A percentile compares a stretch with the other conserved stretches of the same genome.
phyloP scores from a whole-genome alignment of 495 filamentous ascomycete genomes.

The Daldinia childiae region DNA sequence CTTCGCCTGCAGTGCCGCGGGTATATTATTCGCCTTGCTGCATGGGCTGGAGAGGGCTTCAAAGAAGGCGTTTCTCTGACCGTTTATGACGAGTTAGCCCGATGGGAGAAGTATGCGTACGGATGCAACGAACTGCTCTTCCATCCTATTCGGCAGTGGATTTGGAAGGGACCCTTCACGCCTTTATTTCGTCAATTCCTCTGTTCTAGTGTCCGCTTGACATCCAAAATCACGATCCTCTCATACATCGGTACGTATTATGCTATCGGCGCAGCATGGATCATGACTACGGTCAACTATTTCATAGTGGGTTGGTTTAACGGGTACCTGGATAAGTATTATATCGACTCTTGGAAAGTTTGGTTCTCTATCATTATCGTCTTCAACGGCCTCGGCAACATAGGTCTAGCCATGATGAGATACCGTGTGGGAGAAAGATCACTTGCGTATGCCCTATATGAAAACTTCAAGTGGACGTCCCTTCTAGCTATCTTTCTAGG shows the following conservation, averaged over 20 bases:
- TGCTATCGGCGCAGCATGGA: slow-evolving; percentile 80
- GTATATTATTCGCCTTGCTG: slow-evolving; percentile 77
- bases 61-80: slow-evolving; percentile 87
- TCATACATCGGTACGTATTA: slow-evolving; percentile 92
- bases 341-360: slow-evolving; percentile 78
- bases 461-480: slow-evolving; percentile 79
- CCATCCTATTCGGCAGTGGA: slow-evolving; percentile 73
- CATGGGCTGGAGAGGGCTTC: slow-evolving; percentile 78
- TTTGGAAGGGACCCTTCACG: slow-evolving; percentile 75
- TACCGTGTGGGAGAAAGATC: slow-evolving; percentile 70
- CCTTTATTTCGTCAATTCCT: slow-evolving; percentile 77
- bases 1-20: slow-evolving; percentile 77
- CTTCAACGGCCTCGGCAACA: slow-evolving; percentile 74
- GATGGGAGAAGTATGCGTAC: slow-evolving; percentile 89
- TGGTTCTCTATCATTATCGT: slow-evolving; percentile 78
- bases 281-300: slow-evolving; percentile 80
- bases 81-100: slow-evolving; percentile 83
- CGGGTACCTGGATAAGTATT: slow-evolving; percentile 77
- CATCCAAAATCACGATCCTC: slow-evolving; percentile 81
- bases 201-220: slow-evolving; percentile 75
- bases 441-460: slow-evolving; percentile 64
- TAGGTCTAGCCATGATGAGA: slow-evolving; percentile 71
- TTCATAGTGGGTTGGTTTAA: slow-evolving; percentile 81
- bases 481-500: slow-evolving; percentile 75
- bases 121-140: slow-evolving; percentile 88